Conservation (phyloP, 179 eudicot species). For the Beta macrorhiza region DNA sequence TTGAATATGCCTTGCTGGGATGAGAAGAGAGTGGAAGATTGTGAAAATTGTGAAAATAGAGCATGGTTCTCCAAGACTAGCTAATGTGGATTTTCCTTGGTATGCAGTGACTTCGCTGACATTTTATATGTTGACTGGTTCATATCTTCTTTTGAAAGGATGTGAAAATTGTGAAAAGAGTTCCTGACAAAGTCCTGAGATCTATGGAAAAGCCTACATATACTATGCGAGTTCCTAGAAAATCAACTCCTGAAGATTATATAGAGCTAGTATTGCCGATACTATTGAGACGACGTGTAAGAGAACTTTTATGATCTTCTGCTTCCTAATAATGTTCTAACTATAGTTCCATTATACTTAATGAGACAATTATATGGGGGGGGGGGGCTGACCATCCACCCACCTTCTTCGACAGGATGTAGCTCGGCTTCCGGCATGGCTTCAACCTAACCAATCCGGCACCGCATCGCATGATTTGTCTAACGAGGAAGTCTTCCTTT, state of each 20-base stretch:
- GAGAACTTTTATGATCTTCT: conserved; percentile 30
- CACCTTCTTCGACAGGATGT: too few relatives aligned
- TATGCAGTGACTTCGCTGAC: conserved; percentile 84
- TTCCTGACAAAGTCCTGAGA: conserved; percentile 88
- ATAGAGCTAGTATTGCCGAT: conserved; percentile 78
- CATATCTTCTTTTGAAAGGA: conserved; percentile 81
- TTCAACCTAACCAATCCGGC: too few relatives aligned
- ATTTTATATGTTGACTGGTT: conserved; percentile 94
- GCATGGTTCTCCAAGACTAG: not conserved
- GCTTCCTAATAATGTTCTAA: not conserved
- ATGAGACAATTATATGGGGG: too few relatives aligned
- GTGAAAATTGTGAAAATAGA: not conserved
- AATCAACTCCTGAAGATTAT: conserved; percentile 92
- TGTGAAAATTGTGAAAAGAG: conserved; percentile 73
- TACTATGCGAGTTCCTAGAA: conserved; percentile 94
- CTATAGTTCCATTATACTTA: not conserved
- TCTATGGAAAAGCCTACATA: conserved; percentile 95
- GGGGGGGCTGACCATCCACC: too few relatives aligned
- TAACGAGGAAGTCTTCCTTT: too few relatives aligned
- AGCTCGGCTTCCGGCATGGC: too few relatives aligned
- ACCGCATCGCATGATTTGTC: too few relatives aligned
- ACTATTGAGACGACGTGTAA: conserved; percentile 84
- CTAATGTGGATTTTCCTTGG: conserved; percentile 16
- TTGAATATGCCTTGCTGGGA: too few relatives aligned
- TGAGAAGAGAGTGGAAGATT: too few relatives aligned